Percentiles rank a stretch among this genome's conserved stretches.
Evolutionary conservation across 768 basidiomycete genomes (phyloP).

Genomic region (Favolaschia claudopus): DNA sequence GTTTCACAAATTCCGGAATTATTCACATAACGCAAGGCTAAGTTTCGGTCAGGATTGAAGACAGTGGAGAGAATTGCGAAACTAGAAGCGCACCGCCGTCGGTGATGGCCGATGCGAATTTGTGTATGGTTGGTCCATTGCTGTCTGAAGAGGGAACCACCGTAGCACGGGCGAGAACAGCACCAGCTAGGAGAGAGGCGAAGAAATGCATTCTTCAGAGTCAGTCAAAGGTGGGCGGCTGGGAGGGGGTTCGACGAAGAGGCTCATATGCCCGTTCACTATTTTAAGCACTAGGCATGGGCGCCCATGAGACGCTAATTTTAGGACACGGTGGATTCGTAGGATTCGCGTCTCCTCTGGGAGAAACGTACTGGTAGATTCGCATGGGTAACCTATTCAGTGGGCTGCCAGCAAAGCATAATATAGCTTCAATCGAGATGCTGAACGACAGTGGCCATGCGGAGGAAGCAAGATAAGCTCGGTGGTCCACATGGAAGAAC

Average conservation of each 20-base stretch:
- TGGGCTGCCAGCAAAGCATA: background rate
- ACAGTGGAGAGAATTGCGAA: too few relatives aligned
- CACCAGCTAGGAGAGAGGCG: constrained; percentile 5
- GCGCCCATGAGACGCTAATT: too few relatives aligned
- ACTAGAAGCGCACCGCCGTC: background rate
- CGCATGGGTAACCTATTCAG: too few relatives aligned
- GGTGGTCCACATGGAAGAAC: background rate
- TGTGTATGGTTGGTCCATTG: constrained; percentile 7
- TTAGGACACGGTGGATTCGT: too few relatives aligned
- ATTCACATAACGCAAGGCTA: constrained; percentile 35
- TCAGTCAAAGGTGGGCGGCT: background rate
- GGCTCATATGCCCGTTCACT: too few relatives aligned
- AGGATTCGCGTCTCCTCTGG: too few relatives aligned
- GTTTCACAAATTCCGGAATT: constrained; percentile 64
- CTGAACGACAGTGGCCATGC: background rate
- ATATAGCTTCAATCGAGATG: background rate
- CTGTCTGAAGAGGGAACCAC: background rate
- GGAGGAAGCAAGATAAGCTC: background rate
- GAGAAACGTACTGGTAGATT: too few relatives aligned
- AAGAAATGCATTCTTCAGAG: constrained; percentile 10
- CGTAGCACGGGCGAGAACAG: constrained; percentile 6
- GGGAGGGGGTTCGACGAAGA: background rate
- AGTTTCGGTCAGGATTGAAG: background rate
- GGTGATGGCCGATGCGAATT: constrained; percentile 1
- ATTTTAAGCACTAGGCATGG: background rate